phyloP scores from a whole-genome alignment of 306 rosid species.

The Trifolium repens region DNA sequence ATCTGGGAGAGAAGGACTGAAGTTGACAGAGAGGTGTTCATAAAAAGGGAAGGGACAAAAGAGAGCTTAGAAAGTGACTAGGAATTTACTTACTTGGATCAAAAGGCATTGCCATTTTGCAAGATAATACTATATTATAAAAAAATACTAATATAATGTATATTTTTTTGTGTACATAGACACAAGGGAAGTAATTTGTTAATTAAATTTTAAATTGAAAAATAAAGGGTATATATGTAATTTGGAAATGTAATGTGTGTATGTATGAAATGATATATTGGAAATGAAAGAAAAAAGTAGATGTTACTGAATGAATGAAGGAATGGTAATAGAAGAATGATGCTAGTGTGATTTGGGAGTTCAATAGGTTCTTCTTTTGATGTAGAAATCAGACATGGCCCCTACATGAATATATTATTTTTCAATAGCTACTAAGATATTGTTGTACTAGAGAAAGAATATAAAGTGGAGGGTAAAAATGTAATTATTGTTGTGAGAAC shows the following conservation, averaged over 20 bases:
- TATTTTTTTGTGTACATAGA: no score
- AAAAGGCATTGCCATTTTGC: conserved; percentile 49
- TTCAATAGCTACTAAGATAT: conserved; percentile 46
- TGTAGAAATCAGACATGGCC: conserved; percentile 47
- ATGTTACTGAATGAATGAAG: conserved; percentile 71
- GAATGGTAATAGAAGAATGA: conserved; percentile 64
- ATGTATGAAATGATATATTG: conserved; percentile 49
- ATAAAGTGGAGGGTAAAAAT: conserved; percentile 47
- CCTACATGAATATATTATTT: conserved; percentile 30
- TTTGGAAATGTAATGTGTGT: not conserved
- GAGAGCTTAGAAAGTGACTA: conserved; percentile 76
- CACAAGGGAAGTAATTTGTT: no score
- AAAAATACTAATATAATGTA: not conserved
- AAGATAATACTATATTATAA: not conserved
- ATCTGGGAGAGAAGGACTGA: conserved; percentile 95
- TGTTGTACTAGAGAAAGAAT: conserved; percentile 43
- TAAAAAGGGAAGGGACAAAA: conserved; percentile 94
- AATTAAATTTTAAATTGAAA: not conserved
- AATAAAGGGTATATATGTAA: conserved; percentile 5
- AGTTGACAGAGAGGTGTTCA: conserved; percentile 73
- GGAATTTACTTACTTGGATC: conserved; percentile 62
- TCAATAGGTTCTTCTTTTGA: conserved; percentile 59
- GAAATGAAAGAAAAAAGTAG: conserved; percentile 44
- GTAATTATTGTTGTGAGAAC: conserved; percentile 37
- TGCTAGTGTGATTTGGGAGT: conserved; percentile 48